Base-by-base conservation (phyloP, 257 asterid species). In the Eustoma russellianum region DNA sequence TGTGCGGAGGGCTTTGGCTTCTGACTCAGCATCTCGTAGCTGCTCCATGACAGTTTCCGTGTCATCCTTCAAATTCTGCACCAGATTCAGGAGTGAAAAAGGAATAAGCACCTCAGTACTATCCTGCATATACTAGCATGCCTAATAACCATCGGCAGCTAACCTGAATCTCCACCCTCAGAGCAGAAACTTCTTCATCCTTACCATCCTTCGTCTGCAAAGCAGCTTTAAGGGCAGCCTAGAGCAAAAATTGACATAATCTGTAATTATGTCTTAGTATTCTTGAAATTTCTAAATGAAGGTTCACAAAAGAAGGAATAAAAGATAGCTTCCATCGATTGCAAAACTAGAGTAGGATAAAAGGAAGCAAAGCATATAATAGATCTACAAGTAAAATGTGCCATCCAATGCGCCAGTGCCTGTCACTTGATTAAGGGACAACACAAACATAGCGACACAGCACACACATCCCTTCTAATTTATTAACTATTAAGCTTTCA, bases 211-310 rank as follows among this genome's bases (percentile, higher is more conserved):
- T 83, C 10, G 88, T 70, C 73, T 83, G 94, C 59, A 68, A 67
- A 35, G 93, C 95, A 64, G 94, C 91, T 75, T 79, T 85, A 41
- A 88, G 83, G 73, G 95, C 97, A 66, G 94, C 95, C 99, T 92
- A 78, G 60, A 59, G 68, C 45, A 41, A 52, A 64, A 54, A 33
- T 56, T 30, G 62, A 61, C 34, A 55, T 45, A 35, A 50, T 56
- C 24, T 38, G 30, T 24, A 24, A 24, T 24, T 24, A 24, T 24
- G 30, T 4, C 30, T 24, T 24, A 24, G 2, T 24, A 0, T 24
- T 24, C 30, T 24, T 24, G 30, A 24, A 24, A 24, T 24, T 24
- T 24, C 30, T 24, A 2, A 24, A 24, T 2, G 30, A 24, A 24
- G 30, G 30, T 24, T 24, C 2, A 4, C 30, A 24, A 24, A 24